Percentiles rank a stretch among this genome's conserved stretches.
Evolutionary conservation across 495 filamentous ascomycete species (phyloP).

Genomic region (Xanthoparmelia taractica): DNA sequence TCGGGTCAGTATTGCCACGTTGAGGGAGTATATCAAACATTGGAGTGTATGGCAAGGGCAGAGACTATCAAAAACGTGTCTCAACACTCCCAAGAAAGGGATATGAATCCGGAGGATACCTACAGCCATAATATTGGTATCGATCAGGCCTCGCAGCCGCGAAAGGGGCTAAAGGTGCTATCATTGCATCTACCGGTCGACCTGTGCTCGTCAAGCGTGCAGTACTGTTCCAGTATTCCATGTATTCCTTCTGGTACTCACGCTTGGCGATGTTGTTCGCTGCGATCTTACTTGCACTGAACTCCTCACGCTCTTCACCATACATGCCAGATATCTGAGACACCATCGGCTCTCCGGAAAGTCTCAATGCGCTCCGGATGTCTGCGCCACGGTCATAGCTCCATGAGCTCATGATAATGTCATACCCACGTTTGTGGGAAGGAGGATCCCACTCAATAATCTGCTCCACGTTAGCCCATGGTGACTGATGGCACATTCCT

Average conservation of each 20-base stretch:
- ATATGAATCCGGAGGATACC: not conserved
- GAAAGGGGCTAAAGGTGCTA: constrained; percentile 40
- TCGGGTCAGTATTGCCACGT: not conserved
- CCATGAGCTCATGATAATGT: constrained; percentile 35
- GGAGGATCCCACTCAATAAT: constrained; percentile 54
- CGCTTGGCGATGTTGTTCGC: constrained; percentile 51
- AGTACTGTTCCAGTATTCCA: constrained; percentile 65
- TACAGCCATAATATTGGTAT: constrained; percentile 43
- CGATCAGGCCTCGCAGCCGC: constrained; percentile 43
- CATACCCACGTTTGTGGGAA: constrained; percentile 33
- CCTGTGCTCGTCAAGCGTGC: constrained; percentile 46
- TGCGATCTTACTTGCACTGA: constrained; percentile 43
- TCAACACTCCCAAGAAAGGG: not conserved
- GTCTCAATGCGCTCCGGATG: constrained; percentile 38
- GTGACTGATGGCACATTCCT: not conserved
- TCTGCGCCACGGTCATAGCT: constrained; percentile 44
- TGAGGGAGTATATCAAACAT: not conserved
- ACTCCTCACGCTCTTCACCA: constrained; percentile 22
- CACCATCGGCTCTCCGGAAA: constrained; percentile 48
- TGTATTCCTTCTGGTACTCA: constrained; percentile 53
- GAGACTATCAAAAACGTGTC: not conserved
- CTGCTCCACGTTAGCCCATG: constrained; percentile 7
- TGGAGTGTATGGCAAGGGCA: not conserved
- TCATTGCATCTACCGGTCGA: constrained; percentile 46
- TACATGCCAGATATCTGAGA: constrained; percentile 36